phyloP scores from a whole-genome alignment of 257 asterid genomes.

The Gentiana macrophylla region DNA sequence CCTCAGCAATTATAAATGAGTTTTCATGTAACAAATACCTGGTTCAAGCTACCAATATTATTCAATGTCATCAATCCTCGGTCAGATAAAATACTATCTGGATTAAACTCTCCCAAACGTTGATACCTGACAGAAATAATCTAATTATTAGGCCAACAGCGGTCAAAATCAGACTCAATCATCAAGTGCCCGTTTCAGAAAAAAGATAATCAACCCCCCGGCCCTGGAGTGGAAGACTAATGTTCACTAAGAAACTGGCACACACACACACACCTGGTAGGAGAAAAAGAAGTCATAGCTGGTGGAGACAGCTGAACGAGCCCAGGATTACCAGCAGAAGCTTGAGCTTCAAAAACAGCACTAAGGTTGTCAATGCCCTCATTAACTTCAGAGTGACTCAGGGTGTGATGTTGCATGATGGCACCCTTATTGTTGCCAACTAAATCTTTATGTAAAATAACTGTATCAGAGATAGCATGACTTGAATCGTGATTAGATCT shows the following conservation, averaged over 20 bases:
- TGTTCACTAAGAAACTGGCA: background rate
- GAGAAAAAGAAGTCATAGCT: conserved; percentile 33
- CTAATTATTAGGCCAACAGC: background rate
- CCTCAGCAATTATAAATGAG: background rate
- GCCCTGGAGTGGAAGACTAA: background rate
- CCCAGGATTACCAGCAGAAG: conserved; percentile 33
- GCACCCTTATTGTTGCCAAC: conserved; percentile 29
- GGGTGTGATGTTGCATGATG: conserved; percentile 18
- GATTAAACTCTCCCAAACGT: conserved; percentile 36
- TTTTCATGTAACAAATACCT: conserved; percentile 31
- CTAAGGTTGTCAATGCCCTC: conserved; percentile 39
- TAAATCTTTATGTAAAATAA: conserved; percentile 23
- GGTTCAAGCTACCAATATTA: conserved; percentile 45
- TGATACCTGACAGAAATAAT: conserved; percentile 43
- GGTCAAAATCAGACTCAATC: no score
- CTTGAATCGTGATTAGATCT: conserved; percentile 33
- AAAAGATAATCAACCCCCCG: no score
- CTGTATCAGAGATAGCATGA: conserved; percentile 23
- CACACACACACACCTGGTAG: conserved; percentile 45
- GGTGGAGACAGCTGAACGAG: conserved; percentile 47
- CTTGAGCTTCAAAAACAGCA: conserved; percentile 40
- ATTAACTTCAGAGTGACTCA: conserved; percentile 25
- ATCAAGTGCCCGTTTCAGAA: no score
- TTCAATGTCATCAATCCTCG: conserved; percentile 42
- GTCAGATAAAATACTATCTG: conserved; percentile 39